These are phyloP conservation scores for Lavandula angustifolia DNA, from an alignment of 257 asterid species.

Conservation along the genomic window DNA sequence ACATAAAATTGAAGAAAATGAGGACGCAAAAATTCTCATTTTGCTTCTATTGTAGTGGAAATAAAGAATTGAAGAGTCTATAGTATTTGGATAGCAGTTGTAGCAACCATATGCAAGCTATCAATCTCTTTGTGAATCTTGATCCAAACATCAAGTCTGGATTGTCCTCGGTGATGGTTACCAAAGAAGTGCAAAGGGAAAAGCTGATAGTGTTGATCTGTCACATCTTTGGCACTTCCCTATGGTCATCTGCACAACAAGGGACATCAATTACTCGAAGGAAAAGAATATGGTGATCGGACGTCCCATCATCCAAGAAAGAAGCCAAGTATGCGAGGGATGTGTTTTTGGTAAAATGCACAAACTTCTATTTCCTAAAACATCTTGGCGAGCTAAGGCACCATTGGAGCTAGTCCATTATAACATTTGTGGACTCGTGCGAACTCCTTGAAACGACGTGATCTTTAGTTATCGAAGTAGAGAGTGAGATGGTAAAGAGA, in stretches of 20 bases:
- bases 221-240: neutral
- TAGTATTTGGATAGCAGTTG: no score
- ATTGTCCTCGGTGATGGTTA: neutral
- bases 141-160: no score
- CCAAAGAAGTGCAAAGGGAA: neutral
- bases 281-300: slow-evolving; percentile 24
- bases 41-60: no score
- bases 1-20: neutral
- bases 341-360: neutral
- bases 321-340: no score
- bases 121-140: slow-evolving; percentile 8
- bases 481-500: no score
- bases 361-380: slow-evolving; percentile 2
- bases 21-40: no score
- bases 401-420: neutral
- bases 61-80: no score
- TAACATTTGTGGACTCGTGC: neutral
- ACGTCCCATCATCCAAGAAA: neutral
- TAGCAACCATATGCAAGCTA: no score
- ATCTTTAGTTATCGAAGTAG: no score
- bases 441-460: no score
- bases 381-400: neutral
- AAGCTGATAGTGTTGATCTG: neutral
- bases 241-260: slow-evolving; percentile 13
- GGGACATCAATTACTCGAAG: neutral